phyloP scores from a whole-genome alignment of 2,329 filamentous ascomycete genomes.

The Chaetoscypha palmicola region DNA sequence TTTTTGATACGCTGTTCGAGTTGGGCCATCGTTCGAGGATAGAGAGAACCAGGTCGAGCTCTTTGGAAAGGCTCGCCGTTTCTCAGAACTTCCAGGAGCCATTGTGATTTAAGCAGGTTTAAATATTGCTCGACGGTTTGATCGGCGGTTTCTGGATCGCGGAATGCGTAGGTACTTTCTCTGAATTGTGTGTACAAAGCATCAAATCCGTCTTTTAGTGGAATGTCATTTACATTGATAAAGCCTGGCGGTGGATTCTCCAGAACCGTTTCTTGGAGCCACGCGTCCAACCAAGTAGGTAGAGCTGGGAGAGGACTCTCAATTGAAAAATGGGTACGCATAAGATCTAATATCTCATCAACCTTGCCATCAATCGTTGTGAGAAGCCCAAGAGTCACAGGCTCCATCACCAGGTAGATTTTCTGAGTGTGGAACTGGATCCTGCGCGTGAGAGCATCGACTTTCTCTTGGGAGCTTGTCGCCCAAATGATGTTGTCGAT shows the following conservation, averaged over 20 bases:
- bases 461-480: conserved; percentile 3
- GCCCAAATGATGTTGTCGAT: conserved; percentile 9
- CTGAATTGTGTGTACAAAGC: conserved; percentile 7
- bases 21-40: conserved; percentile 4
- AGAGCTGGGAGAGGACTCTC: conserved; percentile 1
- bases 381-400: conserved; percentile 2
- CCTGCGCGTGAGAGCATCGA: conserved; percentile 3
- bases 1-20: conserved; percentile 5
- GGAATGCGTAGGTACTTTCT: conserved; percentile 8
- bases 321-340: conserved; percentile 2
- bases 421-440: conserved; percentile 12
- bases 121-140: conserved; percentile 10
- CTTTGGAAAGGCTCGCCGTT: neutral
- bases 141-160: conserved; percentile 6
- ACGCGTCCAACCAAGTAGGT: conserved; percentile 5
- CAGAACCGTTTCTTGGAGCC: neutral
- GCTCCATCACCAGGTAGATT: conserved; percentile 10
- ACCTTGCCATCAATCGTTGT: conserved; percentile 1
- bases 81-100: conserved; percentile 4
- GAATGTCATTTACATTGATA: neutral
- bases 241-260: conserved; percentile 2
- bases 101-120: conserved; percentile 10
- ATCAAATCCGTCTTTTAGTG: conserved; percentile 11
- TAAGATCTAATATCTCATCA: conserved; percentile 6
- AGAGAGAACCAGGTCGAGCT: conserved; percentile 5